These are phyloP conservation scores for Patellaria atrata DNA, from an alignment of 495 filamentous ascomycete genomes.

Conservation along the genomic window DNA sequence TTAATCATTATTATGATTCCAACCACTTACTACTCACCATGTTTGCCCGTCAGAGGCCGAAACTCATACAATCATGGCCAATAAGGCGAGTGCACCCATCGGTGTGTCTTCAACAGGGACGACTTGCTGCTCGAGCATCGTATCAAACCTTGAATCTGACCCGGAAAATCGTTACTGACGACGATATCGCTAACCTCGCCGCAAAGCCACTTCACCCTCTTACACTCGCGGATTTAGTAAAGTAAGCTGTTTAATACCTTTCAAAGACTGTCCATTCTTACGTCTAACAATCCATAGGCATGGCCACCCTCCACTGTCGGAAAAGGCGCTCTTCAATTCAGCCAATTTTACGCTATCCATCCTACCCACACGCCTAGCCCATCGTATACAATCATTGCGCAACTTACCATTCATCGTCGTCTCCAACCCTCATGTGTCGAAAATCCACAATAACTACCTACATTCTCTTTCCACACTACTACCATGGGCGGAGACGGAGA, in stretches of 20 bases:
- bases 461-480: slow-evolving; percentile 82
- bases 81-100: no score
- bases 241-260: slow-evolving; percentile 35
- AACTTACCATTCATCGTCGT: slow-evolving; percentile 97
- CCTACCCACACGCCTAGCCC: slow-evolving; percentile 83
- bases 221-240: slow-evolving; percentile 76
- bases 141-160: no score
- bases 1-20: no score
- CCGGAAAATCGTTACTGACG: slow-evolving; percentile 39
- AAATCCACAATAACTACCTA: slow-evolving; percentile 89
- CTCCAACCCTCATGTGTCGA: slow-evolving; percentile 79
- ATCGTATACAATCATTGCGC: slow-evolving; percentile 78
- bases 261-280: slow-evolving; percentile 7
- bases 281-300: slow-evolving; percentile 38
- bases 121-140: no score
- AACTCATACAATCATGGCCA: no score
- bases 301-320: slow-evolving; percentile 76
- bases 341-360: slow-evolving; percentile 92
- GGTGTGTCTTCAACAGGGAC: no score
- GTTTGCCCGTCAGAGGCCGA: no score
- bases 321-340: slow-evolving; percentile 63
- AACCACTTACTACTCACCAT: no score
- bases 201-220: slow-evolving; percentile 64
- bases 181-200: slow-evolving; percentile 65
- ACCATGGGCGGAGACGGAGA: slow-evolving; percentile 62